These are phyloP conservation scores for Linaria vulgaris DNA, from an alignment of 257 asterid species.

Conservation along the genomic window DNA sequence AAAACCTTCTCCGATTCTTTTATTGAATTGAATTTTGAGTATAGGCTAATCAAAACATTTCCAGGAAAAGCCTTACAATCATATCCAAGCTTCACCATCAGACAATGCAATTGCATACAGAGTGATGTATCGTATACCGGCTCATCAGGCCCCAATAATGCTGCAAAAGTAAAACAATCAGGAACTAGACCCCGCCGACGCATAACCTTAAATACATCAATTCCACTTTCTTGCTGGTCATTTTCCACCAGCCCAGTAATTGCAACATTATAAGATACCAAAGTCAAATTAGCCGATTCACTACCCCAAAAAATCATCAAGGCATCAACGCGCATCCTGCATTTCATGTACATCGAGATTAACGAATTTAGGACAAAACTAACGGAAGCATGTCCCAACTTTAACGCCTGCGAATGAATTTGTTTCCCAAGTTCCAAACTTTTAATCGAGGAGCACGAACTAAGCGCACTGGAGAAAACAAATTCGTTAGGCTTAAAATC, in stretches of 20 bases:
- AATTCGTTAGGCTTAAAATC: constrained; percentile 57
- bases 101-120: constrained; percentile 60
- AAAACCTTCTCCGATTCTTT: constrained; percentile 54
- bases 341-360: constrained; percentile 68
- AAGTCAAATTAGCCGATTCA: constrained; percentile 25
- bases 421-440: constrained; percentile 51
- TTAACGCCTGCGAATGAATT: constrained; percentile 58
- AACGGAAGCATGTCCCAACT: constrained; percentile 41
- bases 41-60: constrained; percentile 52
- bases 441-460: constrained; percentile 61
- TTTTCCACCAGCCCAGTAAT: constrained; percentile 67
- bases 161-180: constrained; percentile 71
- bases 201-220: constrained; percentile 53
- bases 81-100: constrained; percentile 51
- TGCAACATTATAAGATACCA: constrained; percentile 56
- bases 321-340: constrained; percentile 54
- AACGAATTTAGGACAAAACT: constrained; percentile 63
- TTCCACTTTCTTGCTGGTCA: constrained; percentile 43
- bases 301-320: constrained; percentile 36
- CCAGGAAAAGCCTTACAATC: constrained; percentile 52
- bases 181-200: constrained; percentile 51
- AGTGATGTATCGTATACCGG: constrained; percentile 33
- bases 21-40: constrained; percentile 45
- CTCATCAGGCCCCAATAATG: constrained; percentile 48
- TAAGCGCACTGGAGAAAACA: constrained; percentile 55